These are phyloP conservation scores for Boletus rufocinnamomeus DNA, from an alignment of 768 basidiomycete genomes.

Conservation along the genomic window DNA sequence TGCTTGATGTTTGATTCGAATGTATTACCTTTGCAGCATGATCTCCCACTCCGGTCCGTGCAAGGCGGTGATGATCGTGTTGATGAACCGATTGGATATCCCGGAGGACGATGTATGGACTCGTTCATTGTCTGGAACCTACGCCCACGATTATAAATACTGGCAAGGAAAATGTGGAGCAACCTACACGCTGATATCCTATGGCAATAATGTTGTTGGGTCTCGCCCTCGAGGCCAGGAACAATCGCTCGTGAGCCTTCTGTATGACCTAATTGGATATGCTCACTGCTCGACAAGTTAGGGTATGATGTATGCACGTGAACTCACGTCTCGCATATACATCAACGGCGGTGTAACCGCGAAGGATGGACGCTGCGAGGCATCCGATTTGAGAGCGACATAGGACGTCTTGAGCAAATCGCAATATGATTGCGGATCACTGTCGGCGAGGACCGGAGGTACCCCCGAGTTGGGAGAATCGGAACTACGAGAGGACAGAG, in stretches of 20 bases:
- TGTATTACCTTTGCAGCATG: constrained; percentile 58
- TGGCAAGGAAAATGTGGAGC: neutral
- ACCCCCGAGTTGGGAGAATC: constrained; percentile 17
- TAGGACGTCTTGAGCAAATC: constrained; percentile 48
- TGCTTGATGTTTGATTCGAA: neutral
- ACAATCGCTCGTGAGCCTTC: constrained; percentile 56
- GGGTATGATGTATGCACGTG: neutral
- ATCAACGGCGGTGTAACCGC: constrained; percentile 42
- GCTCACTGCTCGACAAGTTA: neutral
- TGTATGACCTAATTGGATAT: constrained; percentile 53
- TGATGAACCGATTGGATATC: constrained; percentile 64
- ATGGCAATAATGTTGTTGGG: constrained; percentile 61
- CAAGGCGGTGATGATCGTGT: constrained; percentile 72
- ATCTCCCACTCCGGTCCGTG: constrained; percentile 66
- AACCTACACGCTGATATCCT: constrained; percentile 62
- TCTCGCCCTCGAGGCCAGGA: constrained; percentile 40
- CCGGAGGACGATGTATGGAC: constrained; percentile 41
- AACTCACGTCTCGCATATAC: constrained; percentile 56
- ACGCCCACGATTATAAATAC: neutral
- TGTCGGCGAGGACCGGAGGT: neutral
- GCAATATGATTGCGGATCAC: constrained; percentile 34
- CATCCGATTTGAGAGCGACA: constrained; percentile 41
- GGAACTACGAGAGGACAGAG: constrained; percentile 2
- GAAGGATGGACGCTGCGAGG: constrained; percentile 28
- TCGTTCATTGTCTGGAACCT: constrained; percentile 39